Evolutionary conservation across 306 rosid species (phyloP).

Genomic region (Corylus avellana): DNA sequence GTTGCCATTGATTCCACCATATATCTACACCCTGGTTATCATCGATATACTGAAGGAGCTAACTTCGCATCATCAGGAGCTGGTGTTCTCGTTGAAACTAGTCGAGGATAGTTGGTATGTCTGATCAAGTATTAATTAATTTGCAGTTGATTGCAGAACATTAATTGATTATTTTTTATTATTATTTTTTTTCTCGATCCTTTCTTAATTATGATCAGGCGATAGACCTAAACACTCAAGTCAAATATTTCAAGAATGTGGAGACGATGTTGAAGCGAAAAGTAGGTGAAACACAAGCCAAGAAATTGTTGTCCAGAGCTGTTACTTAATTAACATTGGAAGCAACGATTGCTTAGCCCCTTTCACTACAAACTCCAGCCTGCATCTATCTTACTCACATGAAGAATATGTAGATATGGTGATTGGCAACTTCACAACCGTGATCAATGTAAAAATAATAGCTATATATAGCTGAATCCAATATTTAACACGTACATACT

Average conservation of each 20-base stretch:
- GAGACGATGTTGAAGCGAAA: slow-evolving; percentile 10
- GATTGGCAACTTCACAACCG: slow-evolving; percentile 32
- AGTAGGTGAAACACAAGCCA: slow-evolving; percentile 21
- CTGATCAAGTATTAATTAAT: neutral
- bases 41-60: slow-evolving; percentile 35
- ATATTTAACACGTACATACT: too few relatives aligned
- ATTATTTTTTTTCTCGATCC: neutral
- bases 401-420: slow-evolving; percentile 30
- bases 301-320: slow-evolving; percentile 23
- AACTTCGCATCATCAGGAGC: slow-evolving; percentile 68
- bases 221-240: slow-evolving; percentile 32
- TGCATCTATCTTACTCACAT: neutral
- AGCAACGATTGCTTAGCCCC: slow-evolving; percentile 25
- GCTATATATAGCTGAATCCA: too few relatives aligned
- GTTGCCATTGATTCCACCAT: slow-evolving; percentile 47
- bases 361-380: slow-evolving; percentile 11
- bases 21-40: slow-evolving; percentile 36
- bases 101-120: slow-evolving; percentile 20
- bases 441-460: slow-evolving; percentile 32
- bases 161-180: neutral
- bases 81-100: slow-evolving; percentile 53
- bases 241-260: slow-evolving; percentile 27
- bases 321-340: slow-evolving; percentile 36
- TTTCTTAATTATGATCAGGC: slow-evolving; percentile 23
- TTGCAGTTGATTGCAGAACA: too few relatives aligned